These are phyloP conservation scores for Pestalotiopsis sp. DNA, from an alignment of 2,329 filamentous ascomycete species.

Conservation along the genomic window DNA sequence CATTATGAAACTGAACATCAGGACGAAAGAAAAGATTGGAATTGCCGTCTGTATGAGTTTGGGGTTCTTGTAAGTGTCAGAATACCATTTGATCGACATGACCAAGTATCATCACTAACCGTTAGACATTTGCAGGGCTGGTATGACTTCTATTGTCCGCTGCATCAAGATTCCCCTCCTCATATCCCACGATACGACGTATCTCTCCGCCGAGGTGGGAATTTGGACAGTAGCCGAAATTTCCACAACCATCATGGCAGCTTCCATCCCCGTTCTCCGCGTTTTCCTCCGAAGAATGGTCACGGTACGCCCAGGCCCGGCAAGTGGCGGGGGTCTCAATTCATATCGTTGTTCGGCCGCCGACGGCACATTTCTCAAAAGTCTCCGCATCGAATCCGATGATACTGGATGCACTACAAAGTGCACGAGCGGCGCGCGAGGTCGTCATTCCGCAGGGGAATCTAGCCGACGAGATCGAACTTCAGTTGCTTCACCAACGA, in stretches of 20 bases:
- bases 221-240: constrained; percentile 34
- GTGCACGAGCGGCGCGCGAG: not conserved
- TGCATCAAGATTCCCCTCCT: constrained; percentile 19
- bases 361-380: constrained; percentile 1
- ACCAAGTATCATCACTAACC: not conserved
- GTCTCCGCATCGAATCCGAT: not conserved
- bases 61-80: constrained; percentile 28
- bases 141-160: constrained; percentile 20
- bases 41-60: constrained; percentile 39
- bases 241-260: constrained; percentile 36
- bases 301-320: not conserved
- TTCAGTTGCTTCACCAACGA: not conserved
- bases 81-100: not conserved
- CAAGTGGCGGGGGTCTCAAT: not conserved
- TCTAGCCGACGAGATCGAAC: not conserved
- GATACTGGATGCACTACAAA: not conserved
- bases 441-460: not conserved
- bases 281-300: constrained; percentile 9
- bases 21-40: constrained; percentile 37
- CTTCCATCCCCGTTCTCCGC: constrained; percentile 26
- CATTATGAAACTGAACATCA: constrained; percentile 37
- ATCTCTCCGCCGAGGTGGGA: constrained; percentile 19
- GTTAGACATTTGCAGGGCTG: constrained; percentile 14
- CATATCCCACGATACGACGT: constrained; percentile 15
- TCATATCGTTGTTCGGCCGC: not conserved